Base-by-base conservation (phyloP, 106 monocot species). In the Gastrodia elata region DNA sequence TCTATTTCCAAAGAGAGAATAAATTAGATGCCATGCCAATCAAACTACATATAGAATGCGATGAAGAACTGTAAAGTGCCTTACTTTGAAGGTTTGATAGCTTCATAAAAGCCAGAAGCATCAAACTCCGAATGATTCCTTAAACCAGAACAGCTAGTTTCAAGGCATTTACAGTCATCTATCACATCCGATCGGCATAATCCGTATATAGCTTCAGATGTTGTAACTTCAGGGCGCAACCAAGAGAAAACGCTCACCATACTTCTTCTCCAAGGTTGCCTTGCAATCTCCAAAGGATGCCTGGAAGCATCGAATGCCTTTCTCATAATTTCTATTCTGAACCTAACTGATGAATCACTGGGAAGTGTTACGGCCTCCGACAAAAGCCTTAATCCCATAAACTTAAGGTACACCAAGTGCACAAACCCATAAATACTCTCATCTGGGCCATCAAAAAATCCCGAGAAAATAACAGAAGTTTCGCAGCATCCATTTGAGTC, bases 81-180 rank as follows among this genome's bases (percentile, higher is more conserved):
- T 77, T 65, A 97, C 97, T 80, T 90, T 65, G 97, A 92, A 68
- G 90, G 97, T 67, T 87, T 97, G 59, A 97, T 88, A 44, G 92
- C 90, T 67, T 97, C 97, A 80, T 88, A 97, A 77, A 97, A 93
- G 16, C 64, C 64, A 78, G 80, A 68, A 65, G 77, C 76, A 78
- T 97, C 80, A 80, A 97, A 93, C 55, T 57, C 81, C 72, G 77
- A 40, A 75, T 85, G 76, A 26, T 78, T 83, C 42, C 57, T 83
- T 40, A 70, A 81, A 73, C 56, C 68, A 38, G 22, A 65, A 61
- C 24, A 78, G 52, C 1, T 72, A 68, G 72, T 49, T 72, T 64
- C 68, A 71, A 36, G 61, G 39, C 37, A 38, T 44, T 68, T 7
- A 37, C 38, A 35, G 43, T 57, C 74, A 55, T 39, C 26, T 27